Percentiles rank a stretch among this genome's conserved stretches.
phyloP scores from a whole-genome alignment of 2,329 filamentous ascomycete species.

The Iodosphaeria phyllophila region DNA sequence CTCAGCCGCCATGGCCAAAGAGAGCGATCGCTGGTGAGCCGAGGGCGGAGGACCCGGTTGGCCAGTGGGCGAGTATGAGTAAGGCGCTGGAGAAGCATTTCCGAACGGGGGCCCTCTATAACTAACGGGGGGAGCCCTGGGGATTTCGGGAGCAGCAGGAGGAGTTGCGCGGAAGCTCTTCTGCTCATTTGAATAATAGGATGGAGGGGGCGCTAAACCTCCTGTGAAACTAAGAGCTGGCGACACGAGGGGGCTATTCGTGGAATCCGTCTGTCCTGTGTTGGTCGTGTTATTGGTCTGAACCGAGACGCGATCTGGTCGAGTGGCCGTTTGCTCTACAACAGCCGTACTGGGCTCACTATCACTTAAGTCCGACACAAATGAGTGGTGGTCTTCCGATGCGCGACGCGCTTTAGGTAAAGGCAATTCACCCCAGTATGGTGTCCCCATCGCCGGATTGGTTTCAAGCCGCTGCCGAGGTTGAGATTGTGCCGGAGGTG shows the following conservation, averaged over 20 bases:
- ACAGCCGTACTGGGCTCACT: conserved; percentile 23
- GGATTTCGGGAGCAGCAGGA: conserved; percentile 40
- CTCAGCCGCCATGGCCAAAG: conserved; percentile 6
- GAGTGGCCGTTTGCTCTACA: too few relatives aligned
- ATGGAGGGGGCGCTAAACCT: conserved; percentile 38
- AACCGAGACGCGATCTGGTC: conserved; percentile 30
- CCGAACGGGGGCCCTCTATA: conserved; percentile 32
- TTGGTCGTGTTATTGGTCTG: conserved; percentile 37
- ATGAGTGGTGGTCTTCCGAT: conserved; percentile 12
- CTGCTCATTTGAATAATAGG: conserved; percentile 32
- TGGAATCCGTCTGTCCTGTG: conserved; percentile 37
- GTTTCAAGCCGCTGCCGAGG: too few relatives aligned
- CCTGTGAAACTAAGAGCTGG: conserved; percentile 31
- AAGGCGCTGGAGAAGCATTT: conserved; percentile 14
- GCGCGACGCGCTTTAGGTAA: conserved; percentile 24
- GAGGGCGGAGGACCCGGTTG: conserved; percentile 12
- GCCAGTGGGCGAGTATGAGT: conserved; percentile 13
- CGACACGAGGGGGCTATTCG: conserved; percentile 36
- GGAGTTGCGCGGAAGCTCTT: conserved; percentile 16
- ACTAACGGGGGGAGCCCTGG: conserved; percentile 37
- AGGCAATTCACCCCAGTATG: conserved; percentile 41
- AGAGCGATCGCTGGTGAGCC: conserved; percentile 9
- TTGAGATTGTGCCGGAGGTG: too few relatives aligned
- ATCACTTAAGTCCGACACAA: conserved; percentile 14
- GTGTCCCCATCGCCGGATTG: too few relatives aligned